Evolutionary conservation across 2,329 filamentous ascomycete genomes (phyloP).

Genomic region (Pseudogymnoascus sp.): DNA sequence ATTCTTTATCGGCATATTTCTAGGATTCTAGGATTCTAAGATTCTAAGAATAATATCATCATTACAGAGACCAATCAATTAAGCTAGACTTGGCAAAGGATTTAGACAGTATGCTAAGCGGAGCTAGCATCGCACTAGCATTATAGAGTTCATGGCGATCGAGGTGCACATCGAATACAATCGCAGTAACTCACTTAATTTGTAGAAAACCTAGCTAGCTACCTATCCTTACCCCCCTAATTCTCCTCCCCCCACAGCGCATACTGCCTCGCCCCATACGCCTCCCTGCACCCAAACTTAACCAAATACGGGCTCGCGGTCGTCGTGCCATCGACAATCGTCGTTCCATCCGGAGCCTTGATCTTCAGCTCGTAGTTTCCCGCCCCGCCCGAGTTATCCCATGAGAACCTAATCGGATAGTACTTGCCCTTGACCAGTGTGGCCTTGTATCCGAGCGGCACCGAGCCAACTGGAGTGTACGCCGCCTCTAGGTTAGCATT

Average conservation of each 20-base stretch:
- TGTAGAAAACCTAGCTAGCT: neutral
- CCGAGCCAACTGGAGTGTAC: neutral
- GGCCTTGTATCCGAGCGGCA: neutral
- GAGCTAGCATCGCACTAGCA: slow-evolving; percentile 25
- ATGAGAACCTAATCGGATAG: neutral
- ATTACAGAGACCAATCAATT: slow-evolving; percentile 31
- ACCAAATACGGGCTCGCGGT: neutral
- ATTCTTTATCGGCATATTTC: slow-evolving; percentile 31
- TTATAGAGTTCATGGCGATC: slow-evolving; percentile 30
- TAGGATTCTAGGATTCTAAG: slow-evolving; percentile 24
- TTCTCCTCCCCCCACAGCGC: neutral
- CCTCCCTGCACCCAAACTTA: neutral
- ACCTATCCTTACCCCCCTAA: neutral
- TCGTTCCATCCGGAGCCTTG: slow-evolving; percentile 3
- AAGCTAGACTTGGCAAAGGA: slow-evolving; percentile 30
- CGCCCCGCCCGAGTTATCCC: neutral
- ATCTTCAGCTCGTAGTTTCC: neutral
- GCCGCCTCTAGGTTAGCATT: slow-evolving; percentile 14
- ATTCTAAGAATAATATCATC: slow-evolving; percentile 34
- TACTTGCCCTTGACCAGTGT: neutral
- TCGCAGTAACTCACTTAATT: neutral
- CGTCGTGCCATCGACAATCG: slow-evolving; percentile 3
- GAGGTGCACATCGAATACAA: slow-evolving; percentile 20
- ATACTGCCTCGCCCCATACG: neutral
- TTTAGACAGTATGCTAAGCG: slow-evolving; percentile 18